Conservation (phyloP, 176 grass and related monocot species). For the Bromus sterilis region DNA sequence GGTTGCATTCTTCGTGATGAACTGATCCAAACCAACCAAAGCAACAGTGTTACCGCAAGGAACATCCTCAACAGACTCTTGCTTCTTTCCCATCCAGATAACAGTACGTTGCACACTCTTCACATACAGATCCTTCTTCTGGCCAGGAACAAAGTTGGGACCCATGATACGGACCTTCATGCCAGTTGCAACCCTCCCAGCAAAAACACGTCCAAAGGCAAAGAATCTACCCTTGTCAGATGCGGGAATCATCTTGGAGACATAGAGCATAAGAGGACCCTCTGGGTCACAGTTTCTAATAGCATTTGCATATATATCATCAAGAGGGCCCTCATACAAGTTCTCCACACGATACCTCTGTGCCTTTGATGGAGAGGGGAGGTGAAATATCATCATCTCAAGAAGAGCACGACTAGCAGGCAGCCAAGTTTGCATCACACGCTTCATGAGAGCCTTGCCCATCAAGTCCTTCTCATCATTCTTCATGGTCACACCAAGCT, state of each 20-base stretch:
- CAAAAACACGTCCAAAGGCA: constrained; percentile 71
- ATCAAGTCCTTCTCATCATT: constrained; percentile 61
- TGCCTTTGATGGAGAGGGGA: constrained; percentile 53
- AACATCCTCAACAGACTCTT: constrained; percentile 80
- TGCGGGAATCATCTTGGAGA: constrained; percentile 90
- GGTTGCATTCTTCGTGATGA: constrained; percentile 75
- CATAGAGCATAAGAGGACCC: constrained; percentile 79
- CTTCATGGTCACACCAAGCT: constrained; percentile 66
- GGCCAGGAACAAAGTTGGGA: constrained; percentile 72
- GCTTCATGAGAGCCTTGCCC: constrained; percentile 78
- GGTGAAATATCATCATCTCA: constrained; percentile 84
- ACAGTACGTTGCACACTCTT: constrained; percentile 78
- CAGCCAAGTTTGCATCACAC: constrained; percentile 83
- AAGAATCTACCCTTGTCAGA: constrained; percentile 82
- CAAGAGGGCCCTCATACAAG: constrained; percentile 68
- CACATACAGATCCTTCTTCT: constrained; percentile 78
- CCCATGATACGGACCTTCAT: constrained; percentile 88
- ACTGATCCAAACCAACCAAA: constrained; percentile 77
- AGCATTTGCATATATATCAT: constrained; percentile 71
- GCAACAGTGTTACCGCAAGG: constrained; percentile 77
- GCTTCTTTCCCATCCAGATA: constrained; percentile 91
- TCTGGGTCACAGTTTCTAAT: constrained; percentile 85
- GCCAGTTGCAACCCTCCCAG: constrained; percentile 58
- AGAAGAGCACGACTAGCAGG: constrained; percentile 63
- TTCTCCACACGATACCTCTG: constrained; percentile 82